Evolutionary conservation across 1,284 basidiomycete species (phyloP).

Genomic region (Microbotryum intermedium): DNA sequence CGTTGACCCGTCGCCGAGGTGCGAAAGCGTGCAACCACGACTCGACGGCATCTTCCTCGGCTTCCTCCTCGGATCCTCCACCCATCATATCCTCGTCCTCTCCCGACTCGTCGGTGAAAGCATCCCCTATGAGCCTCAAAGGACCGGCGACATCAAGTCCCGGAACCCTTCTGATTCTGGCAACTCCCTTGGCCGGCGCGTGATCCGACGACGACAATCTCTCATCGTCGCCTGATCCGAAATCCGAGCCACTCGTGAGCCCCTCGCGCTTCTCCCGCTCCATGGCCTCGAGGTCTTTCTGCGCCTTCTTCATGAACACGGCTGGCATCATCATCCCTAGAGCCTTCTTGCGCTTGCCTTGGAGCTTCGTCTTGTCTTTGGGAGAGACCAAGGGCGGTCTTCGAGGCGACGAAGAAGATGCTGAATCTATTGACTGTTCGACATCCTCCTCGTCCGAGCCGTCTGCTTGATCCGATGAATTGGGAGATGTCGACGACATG

Average conservation of each 20-base stretch:
- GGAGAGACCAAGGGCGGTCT: neutral
- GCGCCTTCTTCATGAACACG: slow-evolving; percentile 31
- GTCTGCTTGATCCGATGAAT: neutral
- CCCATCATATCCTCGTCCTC: slow-evolving; percentile 4
- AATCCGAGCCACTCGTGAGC: slow-evolving; percentile 7
- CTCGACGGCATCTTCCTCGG: slow-evolving; percentile 24
- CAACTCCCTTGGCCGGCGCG: neutral
- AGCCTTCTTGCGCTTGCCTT: slow-evolving; percentile 20
- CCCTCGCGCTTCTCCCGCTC: slow-evolving; percentile 17
- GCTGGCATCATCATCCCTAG: slow-evolving; percentile 33
- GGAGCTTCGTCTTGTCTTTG: slow-evolving; percentile 7
- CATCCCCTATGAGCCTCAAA: slow-evolving; percentile 19
- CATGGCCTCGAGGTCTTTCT: slow-evolving; percentile 32
- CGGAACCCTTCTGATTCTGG: slow-evolving; percentile 1
- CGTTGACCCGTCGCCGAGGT: slow-evolving; percentile 1
- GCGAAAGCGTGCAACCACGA: slow-evolving; percentile 22
- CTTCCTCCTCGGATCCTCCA: slow-evolving; percentile 12
- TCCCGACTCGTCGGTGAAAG: slow-evolving; percentile 29
- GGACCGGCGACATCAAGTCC: slow-evolving; percentile 12
- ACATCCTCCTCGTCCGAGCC: neutral
- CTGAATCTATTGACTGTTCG: neutral
- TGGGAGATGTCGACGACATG: neutral
- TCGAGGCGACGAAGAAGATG: slow-evolving; percentile 1
- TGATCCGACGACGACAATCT: neutral
- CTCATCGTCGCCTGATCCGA: slow-evolving; percentile 28